Evolutionary conservation across 176 grass and related monocot genomes (phyloP).

Genomic region (Aechmea fasciata): DNA sequence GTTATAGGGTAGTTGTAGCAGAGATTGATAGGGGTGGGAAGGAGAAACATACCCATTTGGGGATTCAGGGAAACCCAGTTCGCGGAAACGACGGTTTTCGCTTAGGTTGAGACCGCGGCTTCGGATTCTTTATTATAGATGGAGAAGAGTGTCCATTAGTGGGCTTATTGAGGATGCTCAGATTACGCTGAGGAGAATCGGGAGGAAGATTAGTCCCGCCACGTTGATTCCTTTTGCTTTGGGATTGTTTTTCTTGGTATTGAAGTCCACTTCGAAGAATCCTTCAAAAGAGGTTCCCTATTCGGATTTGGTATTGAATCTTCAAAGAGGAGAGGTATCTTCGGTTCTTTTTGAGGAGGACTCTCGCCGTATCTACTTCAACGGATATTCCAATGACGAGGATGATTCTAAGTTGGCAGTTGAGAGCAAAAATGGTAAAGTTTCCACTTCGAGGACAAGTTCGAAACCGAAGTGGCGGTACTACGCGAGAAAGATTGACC

Average conservation of each 20-base stretch:
- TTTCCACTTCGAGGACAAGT: slow-evolving; percentile 2
- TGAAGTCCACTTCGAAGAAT: slow-evolving; percentile 43
- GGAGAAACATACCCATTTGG: slow-evolving; percentile 25
- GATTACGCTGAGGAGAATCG: slow-evolving; percentile 20
- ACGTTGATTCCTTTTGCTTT: slow-evolving; percentile 32
- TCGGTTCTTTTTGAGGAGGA: slow-evolving; percentile 69
- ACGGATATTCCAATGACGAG: slow-evolving; percentile 19
- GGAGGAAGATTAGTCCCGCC: slow-evolving; percentile 25
- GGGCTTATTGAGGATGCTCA: slow-evolving; percentile 21
- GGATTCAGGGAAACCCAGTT: slow-evolving; percentile 22
- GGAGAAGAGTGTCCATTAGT: slow-evolving; percentile 26
- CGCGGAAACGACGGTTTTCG: slow-evolving; percentile 20
- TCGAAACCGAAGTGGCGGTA: slow-evolving; percentile 33
- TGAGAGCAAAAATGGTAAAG: not conserved
- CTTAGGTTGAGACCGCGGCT: slow-evolving; percentile 25
- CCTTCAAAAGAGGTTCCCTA: slow-evolving; percentile 56
- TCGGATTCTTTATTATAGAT: slow-evolving; percentile 19
- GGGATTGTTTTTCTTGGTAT: slow-evolving; percentile 33
- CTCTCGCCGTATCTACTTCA: slow-evolving; percentile 80
- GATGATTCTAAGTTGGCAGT: not conserved
- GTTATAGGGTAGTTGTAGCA: slow-evolving; percentile 20
- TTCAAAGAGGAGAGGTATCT: slow-evolving; percentile 40
- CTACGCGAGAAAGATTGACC: slow-evolving; percentile 67
- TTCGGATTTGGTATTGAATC: slow-evolving; percentile 52
- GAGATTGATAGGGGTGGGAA: slow-evolving; percentile 35